Conservation (phyloP, 2,329 filamentous ascomycete genomes). For the Salinomyces thailandicus region DNA sequence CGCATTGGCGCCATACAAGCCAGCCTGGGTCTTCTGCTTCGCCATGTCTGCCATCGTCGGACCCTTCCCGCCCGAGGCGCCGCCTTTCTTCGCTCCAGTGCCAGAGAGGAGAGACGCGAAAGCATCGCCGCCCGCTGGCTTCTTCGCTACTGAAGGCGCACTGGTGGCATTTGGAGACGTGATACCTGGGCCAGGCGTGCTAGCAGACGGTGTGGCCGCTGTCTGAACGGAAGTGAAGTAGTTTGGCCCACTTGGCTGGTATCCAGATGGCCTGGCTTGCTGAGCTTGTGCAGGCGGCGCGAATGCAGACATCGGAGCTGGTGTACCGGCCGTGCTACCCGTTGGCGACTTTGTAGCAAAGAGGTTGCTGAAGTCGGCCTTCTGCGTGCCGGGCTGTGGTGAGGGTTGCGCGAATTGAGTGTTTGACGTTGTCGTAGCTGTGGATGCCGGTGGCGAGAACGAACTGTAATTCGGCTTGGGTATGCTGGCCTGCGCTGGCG, state of each 20-base stretch:
- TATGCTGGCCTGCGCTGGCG: conserved; percentile 24
- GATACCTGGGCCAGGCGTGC: conserved; percentile 32
- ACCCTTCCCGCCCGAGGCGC: conserved; percentile 49
- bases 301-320: conserved; percentile 23
- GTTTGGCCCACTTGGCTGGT: conserved; percentile 73
- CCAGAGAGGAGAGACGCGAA: conserved; percentile 76
- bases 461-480: conserved; percentile 29
- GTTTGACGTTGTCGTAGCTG: conserved; percentile 39
- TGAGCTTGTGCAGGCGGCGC: conserved; percentile 33
- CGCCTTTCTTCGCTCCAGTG: conserved; percentile 45
- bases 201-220: conserved; percentile 25
- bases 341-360: conserved; percentile 74
- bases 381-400: conserved; percentile 73
- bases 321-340: conserved; percentile 41
- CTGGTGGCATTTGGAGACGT: conserved; percentile 25
- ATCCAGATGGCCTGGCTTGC: conserved; percentile 50
- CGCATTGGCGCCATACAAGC: conserved; percentile 75
- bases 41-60: conserved; percentile 86
- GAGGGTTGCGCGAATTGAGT: conserved; percentile 73
- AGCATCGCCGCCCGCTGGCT: conserved; percentile 61
- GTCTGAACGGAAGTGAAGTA: conserved; percentile 76
- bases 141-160: conserved; percentile 29
- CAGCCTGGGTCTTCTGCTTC: conserved; percentile 93
- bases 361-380: conserved; percentile 69
- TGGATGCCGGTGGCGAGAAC: conserved; percentile 38